Evolutionary conservation across 179 eudicot species (phyloP).

Genomic region (Beta lomatogona): DNA sequence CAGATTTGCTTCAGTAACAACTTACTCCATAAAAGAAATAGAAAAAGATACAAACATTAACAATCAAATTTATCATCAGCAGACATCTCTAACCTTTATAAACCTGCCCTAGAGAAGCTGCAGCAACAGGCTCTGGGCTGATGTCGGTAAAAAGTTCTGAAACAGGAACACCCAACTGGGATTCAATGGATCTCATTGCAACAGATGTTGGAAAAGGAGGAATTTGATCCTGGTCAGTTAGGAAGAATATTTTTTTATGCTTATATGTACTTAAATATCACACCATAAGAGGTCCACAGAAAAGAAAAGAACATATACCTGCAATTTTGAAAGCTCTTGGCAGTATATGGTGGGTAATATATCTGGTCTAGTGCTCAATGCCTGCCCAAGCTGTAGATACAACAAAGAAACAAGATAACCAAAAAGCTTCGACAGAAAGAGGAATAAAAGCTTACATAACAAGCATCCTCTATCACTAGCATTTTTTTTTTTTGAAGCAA

Average conservation of each 20-base stretch:
- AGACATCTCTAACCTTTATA: constrained; percentile 75
- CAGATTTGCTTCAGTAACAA: constrained; percentile 1
- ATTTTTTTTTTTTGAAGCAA: background rate
- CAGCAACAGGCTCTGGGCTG: constrained; percentile 86
- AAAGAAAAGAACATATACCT: constrained; percentile 48
- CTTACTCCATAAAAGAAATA: background rate
- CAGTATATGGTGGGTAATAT: constrained; percentile 83
- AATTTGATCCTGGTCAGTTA: constrained; percentile 81
- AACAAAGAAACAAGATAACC: constrained; percentile 26
- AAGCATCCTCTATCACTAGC: background rate
- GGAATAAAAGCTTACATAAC: background rate
- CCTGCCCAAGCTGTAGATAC: constrained; percentile 88
- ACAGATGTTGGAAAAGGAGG: constrained; percentile 86
- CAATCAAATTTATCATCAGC: constrained; percentile 16
- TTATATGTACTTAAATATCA: background rate
- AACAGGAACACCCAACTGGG: constrained; percentile 78
- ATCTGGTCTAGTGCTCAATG: constrained; percentile 97
- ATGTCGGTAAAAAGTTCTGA: constrained; percentile 90
- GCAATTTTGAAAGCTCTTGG: constrained; percentile 91
- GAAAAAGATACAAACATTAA: constrained; percentile 3
- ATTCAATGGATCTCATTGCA: constrained; percentile 85
- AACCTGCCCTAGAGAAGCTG: constrained; percentile 98
- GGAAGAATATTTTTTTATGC: constrained; percentile 4
- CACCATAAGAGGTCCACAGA: constrained; percentile 1
- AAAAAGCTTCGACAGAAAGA: background rate